Conservation (phyloP, 2,329 filamentous ascomycete genomes). For the Talaromyces sp. region DNA sequence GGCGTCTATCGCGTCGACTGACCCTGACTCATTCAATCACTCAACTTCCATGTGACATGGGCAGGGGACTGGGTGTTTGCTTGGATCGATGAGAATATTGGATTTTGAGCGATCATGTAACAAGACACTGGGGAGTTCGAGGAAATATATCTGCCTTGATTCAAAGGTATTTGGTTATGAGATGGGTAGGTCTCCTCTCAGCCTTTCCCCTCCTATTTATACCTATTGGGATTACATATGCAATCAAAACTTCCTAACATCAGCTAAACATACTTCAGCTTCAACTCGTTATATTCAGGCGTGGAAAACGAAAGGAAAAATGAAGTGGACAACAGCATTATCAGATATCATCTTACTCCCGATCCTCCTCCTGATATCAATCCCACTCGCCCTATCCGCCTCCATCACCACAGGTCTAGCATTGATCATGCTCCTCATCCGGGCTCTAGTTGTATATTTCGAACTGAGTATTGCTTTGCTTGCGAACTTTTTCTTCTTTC, state of each 20-base stretch:
- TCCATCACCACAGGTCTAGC: conserved; percentile 59
- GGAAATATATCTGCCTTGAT: neutral
- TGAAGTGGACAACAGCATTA: conserved; percentile 26
- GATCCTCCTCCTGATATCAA: conserved; percentile 57
- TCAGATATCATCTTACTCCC: conserved; percentile 50
- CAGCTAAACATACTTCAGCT: neutral
- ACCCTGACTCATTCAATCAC: neutral
- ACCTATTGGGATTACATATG: neutral
- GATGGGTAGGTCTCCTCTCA: neutral
- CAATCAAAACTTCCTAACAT: too few relatives aligned
- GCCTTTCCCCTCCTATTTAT: too few relatives aligned
- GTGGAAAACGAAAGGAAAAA: neutral
- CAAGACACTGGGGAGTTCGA: neutral
- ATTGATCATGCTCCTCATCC: conserved; percentile 56
- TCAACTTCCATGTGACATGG: neutral
- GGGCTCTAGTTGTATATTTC: conserved; percentile 58
- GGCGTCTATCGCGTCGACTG: neutral
- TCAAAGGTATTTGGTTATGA: neutral
- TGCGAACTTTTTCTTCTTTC: conserved; percentile 21
- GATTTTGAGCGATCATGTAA: neutral
- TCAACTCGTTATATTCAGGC: neutral
- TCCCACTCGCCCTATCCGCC: conserved; percentile 60
- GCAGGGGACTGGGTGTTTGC: neutral
- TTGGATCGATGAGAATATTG: neutral
- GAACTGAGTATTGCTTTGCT: conserved; percentile 57